A percentile compares a stretch with the other conserved stretches of the same genome.
Conservation (phyloP, 163 green algal genomes). For the Scenedesmus sp. region DNA sequence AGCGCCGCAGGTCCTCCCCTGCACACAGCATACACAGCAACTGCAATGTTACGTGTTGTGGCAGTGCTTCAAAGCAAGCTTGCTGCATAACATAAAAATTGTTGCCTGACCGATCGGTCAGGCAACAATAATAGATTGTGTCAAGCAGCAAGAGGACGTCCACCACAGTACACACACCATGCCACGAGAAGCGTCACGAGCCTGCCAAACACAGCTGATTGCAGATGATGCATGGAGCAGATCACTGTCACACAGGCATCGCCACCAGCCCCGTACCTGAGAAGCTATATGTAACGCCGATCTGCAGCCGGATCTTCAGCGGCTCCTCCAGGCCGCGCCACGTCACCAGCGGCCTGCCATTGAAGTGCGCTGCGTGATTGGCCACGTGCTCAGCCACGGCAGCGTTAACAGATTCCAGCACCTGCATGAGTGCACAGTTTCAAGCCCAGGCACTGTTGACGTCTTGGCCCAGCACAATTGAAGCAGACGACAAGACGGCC, state of each 20-base stretch:
- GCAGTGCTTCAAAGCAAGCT: neutral
- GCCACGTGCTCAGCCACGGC: neutral
- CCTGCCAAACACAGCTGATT: too few relatives aligned
- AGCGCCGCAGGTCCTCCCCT: constrained; percentile 7
- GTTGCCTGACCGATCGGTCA: too few relatives aligned
- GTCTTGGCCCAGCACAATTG: too few relatives aligned
- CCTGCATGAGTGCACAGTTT: neutral
- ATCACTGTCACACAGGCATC: neutral
- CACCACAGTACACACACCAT: too few relatives aligned
- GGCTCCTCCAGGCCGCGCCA: constrained; percentile 6
- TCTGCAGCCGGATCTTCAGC: neutral
- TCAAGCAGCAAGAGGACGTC: too few relatives aligned
- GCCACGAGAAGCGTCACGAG: too few relatives aligned
- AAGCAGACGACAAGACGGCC: too few relatives aligned
- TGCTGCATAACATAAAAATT: neutral
- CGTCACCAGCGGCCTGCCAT: neutral
- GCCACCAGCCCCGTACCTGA: neutral
- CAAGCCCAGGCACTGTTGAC: neutral
- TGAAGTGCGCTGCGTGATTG: neutral
- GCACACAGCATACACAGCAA: neutral
- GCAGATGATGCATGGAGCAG: too few relatives aligned
- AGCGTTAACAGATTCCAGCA: neutral
- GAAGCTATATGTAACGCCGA: constrained; percentile 28
- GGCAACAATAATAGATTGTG: too few relatives aligned
- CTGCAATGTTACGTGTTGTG: neutral